phyloP scores from a whole-genome alignment of 1,284 basidiomycete genomes.

The Leccinum subspadiceum region DNA sequence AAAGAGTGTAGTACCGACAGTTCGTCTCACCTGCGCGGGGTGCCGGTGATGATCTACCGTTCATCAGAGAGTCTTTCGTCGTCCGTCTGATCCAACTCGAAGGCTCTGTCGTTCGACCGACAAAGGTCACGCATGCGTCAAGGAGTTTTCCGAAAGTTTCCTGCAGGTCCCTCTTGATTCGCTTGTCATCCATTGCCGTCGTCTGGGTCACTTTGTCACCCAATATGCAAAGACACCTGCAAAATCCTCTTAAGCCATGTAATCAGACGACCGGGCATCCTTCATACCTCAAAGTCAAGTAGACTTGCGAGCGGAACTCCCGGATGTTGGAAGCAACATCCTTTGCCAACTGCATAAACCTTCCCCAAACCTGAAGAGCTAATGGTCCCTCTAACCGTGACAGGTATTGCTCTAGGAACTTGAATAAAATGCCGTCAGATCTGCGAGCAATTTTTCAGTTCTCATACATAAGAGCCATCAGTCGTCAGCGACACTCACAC shows the following conservation, averaged over 20 bases:
- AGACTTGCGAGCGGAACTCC: constrained; percentile 70
- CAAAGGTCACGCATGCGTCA: constrained; percentile 75
- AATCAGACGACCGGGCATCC: background rate
- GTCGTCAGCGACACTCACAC: constrained; percentile 47
- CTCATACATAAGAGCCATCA: background rate
- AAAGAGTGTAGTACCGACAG: background rate
- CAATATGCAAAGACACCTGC: constrained; percentile 76
- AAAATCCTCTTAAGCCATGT: constrained; percentile 15
- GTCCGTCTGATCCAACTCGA: constrained; percentile 77
- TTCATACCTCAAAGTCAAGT: constrained; percentile 68
- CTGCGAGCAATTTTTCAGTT: constrained; percentile 37
- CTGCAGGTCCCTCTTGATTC: constrained; percentile 89
- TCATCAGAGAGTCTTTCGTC: constrained; percentile 57
- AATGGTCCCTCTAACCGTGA: constrained; percentile 82
- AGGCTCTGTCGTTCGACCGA: constrained; percentile 73
- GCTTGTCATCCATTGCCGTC: constrained; percentile 85
- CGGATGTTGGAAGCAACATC: constrained; percentile 67
- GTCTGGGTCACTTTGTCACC: constrained; percentile 87
- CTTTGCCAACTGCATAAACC: constrained; percentile 77
- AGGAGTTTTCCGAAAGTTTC: constrained; percentile 86
- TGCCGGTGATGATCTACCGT: constrained; percentile 69
- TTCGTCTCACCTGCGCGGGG: constrained; percentile 45
- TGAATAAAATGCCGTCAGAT: constrained; percentile 68
- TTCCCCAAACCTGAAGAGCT: constrained; percentile 88
- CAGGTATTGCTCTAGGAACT: constrained; percentile 90